These are phyloP conservation scores for Cyclostephanos tholiformis DNA, from an alignment of 108 stramenopile species.

Conservation along the genomic window DNA sequence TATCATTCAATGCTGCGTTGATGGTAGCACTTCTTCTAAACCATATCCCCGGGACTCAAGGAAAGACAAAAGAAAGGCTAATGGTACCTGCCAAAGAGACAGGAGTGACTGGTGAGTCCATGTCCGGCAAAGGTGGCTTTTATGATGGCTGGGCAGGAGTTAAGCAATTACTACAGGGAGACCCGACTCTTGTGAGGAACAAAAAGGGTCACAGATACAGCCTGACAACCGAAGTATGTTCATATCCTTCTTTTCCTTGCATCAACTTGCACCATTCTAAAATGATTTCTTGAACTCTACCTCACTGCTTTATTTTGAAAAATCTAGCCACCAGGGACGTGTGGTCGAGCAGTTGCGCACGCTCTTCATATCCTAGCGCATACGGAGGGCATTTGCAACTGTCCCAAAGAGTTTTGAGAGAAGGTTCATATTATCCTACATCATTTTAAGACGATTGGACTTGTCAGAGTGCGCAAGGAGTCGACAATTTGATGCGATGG, in stretches of 20 bases:
- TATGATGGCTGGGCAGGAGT: slow-evolving; percentile 64
- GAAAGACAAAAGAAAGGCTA: slow-evolving; percentile 59
- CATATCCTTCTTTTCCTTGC: neutral
- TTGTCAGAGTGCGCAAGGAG: no score
- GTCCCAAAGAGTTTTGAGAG: slow-evolving; percentile 11
- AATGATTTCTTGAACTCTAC: neutral
- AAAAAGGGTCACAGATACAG: slow-evolving; percentile 50
- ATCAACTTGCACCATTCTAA: neutral
- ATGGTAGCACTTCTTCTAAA: slow-evolving; percentile 59
- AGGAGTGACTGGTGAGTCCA: slow-evolving; percentile 62
- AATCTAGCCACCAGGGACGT: slow-evolving; percentile 34
- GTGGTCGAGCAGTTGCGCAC: slow-evolving; percentile 49
- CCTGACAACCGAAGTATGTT: slow-evolving; percentile 41
- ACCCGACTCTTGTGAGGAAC: slow-evolving; percentile 58
- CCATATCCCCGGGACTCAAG: slow-evolving; percentile 46
- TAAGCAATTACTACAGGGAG: slow-evolving; percentile 47
- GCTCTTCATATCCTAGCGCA: slow-evolving; percentile 57
- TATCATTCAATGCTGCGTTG: slow-evolving; percentile 54
- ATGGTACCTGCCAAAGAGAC: slow-evolving; percentile 57
- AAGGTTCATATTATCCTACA: slow-evolving; percentile 1
- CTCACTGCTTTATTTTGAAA: neutral
- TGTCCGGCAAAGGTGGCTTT: slow-evolving; percentile 62
- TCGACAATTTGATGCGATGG: no score
- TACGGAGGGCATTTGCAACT: slow-evolving; percentile 45
- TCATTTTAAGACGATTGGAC: no score